Evolutionary conservation across 768 basidiomycete species (phyloP).

Genomic region (Lyophyllum shimeji): DNA sequence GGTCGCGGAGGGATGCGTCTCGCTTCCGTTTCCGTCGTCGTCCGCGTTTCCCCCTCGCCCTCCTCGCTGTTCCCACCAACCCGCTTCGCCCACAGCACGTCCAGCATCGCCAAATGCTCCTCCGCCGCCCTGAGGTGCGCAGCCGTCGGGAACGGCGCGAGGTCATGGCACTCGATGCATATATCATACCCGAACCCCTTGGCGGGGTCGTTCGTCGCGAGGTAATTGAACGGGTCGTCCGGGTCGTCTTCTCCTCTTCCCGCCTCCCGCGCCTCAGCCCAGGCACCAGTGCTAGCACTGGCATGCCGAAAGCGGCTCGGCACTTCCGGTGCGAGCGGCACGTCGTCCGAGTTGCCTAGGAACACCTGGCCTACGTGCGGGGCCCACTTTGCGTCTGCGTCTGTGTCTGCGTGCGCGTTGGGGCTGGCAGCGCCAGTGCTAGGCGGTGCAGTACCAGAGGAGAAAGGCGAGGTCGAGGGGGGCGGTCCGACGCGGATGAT

Average conservation of each 20-base stretch:
- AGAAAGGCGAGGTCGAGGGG: neutral
- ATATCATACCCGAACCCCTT: constrained; percentile 76
- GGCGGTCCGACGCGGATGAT: constrained; percentile 46
- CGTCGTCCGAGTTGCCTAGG: constrained; percentile 83
- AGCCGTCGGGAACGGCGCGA: constrained; percentile 69
- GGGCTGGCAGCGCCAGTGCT: constrained; percentile 8
- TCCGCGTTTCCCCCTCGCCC: constrained; percentile 17
- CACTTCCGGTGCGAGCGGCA: constrained; percentile 47
- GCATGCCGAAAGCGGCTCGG: constrained; percentile 26
- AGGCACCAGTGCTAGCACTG: constrained; percentile 6
- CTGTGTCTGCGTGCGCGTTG: neutral
- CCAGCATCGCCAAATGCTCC: constrained; percentile 68
- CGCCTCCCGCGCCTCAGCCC: constrained; percentile 2
- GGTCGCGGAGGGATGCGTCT: constrained; percentile 53
- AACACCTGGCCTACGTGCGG: constrained; percentile 67
- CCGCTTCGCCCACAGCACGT: constrained; percentile 62
- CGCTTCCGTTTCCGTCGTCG: neutral
- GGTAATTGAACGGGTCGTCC: constrained; percentile 45
- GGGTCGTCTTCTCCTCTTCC: constrained; percentile 6
- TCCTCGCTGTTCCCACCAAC: constrained; percentile 19
- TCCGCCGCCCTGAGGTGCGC: constrained; percentile 72
- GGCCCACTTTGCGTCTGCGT: constrained; percentile 43
- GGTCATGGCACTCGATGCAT: constrained; percentile 86
- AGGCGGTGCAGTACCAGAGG: too few relatives aligned
- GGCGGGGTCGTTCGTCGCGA: constrained; percentile 39